Base-by-base conservation (phyloP, 345 rosid species). In the Linum tenue region DNA sequence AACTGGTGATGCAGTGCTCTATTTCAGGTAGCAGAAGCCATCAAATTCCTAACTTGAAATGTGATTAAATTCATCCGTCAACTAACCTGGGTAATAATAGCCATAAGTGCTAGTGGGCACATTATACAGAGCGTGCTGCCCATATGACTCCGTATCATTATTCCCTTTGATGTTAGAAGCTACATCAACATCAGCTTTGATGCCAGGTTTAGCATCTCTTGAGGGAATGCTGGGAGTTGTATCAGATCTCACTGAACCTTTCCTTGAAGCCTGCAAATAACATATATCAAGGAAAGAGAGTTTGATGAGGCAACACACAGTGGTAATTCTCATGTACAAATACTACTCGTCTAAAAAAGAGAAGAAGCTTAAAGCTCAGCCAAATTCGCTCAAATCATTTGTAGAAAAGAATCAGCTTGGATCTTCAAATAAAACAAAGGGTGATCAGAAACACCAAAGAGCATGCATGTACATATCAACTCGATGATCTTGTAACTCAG, bases 21-120 rank as follows among this genome's bases (percentile, higher is more conserved):
- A 14, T 7, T 35, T 50, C 55, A 10, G 14, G 40, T 35, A 51
- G 62, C 41, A 38, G 53, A 39, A 56, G 11, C 5, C 16, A 14
- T 56, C 56, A 4, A n/a, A 37, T 14, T 16, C 56, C 42, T 12
- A 5, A 22, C 8, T 7, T 41, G 55, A 42, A 56, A 59, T 65
- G 22, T 36, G 37, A 39, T 36, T 44, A 42, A 22, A 15, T 55
- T 4, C 50, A 50, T 56, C 50, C 16, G 65, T 35, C 64, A 67
- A 56, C 82, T 71, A 72, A 83, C 87, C 87, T 75, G 84, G 87
- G 69, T 76, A 80, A 64, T 64, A 71, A 71, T 83, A 83, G 53
- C 37, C 75, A 73, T 78, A 71, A 69, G 64, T 73, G 66, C 70
- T 74, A 60, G 75, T 70, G 67, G 77, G 69, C 67, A 75, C 73